A percentile compares a stretch with the other conserved stretches of the same genome.
These are phyloP conservation scores for Cudoniella acicularis DNA, from an alignment of 495 filamentous ascomycete genomes.

Conservation along the genomic window DNA sequence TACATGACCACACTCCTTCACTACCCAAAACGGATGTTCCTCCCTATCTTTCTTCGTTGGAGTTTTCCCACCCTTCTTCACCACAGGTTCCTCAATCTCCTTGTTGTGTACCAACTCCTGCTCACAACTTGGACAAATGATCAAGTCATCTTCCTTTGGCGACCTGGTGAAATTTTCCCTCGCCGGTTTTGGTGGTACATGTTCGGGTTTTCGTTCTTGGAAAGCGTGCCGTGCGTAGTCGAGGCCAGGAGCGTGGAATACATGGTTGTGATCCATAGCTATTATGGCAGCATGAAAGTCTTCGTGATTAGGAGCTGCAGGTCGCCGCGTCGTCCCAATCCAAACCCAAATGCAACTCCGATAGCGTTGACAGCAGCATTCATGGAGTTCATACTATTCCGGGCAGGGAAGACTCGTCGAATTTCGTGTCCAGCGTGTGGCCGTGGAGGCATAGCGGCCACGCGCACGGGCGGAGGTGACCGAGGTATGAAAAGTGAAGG, in stretches of 20 bases:
- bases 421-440: neutral
- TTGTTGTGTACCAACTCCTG: slow-evolving; percentile 57
- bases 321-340: neutral
- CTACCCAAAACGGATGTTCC: slow-evolving; percentile 67
- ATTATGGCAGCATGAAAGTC: neutral
- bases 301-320: neutral
- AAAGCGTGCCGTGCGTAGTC: slow-evolving; percentile 29
- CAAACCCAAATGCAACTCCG: neutral
- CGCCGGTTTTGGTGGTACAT: slow-evolving; percentile 56
- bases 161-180: slow-evolving; percentile 62
- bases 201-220: slow-evolving; percentile 32
- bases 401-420: neutral
- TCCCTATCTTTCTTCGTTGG: slow-evolving; percentile 24
- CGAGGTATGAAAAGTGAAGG: slow-evolving; percentile 19
- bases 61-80: slow-evolving; percentile 21
- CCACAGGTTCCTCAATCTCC: slow-evolving; percentile 45
- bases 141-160: slow-evolving; percentile 55
- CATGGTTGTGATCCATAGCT: neutral
- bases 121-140: slow-evolving; percentile 70
- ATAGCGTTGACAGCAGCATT: neutral
- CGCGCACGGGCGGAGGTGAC: neutral
- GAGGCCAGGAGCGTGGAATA: slow-evolving; percentile 24
- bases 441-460: neutral
- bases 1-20: slow-evolving; percentile 75
- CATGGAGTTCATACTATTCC: too few species aligned